A percentile compares a stretch with the other conserved stretches of the same genome.
Conservation (phyloP, 495 filamentous ascomycete genomes). For the Penicillium chermesinum region DNA sequence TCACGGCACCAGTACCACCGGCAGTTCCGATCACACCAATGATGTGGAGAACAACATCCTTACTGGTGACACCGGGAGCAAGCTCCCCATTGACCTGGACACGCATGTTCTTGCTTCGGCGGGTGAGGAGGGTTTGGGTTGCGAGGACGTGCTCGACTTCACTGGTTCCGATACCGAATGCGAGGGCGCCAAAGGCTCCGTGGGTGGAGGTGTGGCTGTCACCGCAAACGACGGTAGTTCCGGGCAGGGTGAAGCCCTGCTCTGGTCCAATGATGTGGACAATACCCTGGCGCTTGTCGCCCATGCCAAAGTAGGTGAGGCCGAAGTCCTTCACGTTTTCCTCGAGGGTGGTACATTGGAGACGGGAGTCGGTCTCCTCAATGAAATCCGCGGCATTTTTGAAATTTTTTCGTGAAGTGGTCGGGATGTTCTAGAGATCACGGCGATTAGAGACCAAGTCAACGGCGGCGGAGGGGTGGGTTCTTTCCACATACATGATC, state of each 20-base stretch:
- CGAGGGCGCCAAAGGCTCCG: constrained; percentile 91
- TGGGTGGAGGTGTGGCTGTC: constrained; percentile 98
- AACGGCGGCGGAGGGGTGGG: neutral
- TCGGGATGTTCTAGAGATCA: constrained; percentile 72
- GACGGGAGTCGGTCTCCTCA: constrained; percentile 85
- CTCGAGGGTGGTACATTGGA: constrained; percentile 92
- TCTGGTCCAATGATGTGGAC: constrained; percentile 99
- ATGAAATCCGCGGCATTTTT: constrained; percentile 84
- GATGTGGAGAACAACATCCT: constrained; percentile 91
- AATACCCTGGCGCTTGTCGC: constrained; percentile 95
- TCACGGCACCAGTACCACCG: constrained; percentile 88
- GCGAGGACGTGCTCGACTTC: constrained; percentile 98
- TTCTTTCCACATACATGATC: constrained; percentile 71
- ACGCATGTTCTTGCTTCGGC: constrained; percentile 96
- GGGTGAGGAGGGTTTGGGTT: constrained; percentile 90
- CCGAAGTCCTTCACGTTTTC: constrained; percentile 96
- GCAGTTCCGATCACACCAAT: constrained; percentile 95
- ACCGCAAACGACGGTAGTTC: constrained; percentile 95
- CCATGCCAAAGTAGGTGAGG: constrained; percentile 95
- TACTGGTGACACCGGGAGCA: constrained; percentile 87
- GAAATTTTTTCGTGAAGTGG: constrained; percentile 79
- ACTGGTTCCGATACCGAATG: constrained; percentile 96
- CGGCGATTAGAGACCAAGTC: neutral
- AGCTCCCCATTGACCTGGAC: constrained; percentile 91
- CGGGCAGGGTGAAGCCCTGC: constrained; percentile 96